Evolutionary conservation across 192 early-diverging fungal species (phyloP).

Genomic region (Rhizophagus sp.): DNA sequence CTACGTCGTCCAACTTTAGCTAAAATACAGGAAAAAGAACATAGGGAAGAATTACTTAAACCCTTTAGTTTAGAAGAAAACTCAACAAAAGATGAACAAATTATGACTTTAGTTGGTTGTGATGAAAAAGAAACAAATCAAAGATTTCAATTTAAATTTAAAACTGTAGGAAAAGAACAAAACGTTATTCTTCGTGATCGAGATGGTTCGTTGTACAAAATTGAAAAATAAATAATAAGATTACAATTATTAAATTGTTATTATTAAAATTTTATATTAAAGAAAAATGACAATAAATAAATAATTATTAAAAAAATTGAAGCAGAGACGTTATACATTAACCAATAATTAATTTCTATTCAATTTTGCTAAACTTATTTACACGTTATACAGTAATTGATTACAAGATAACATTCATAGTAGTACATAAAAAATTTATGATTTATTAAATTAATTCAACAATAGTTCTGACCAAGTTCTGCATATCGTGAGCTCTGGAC

Average conservation of each 20-base stretch:
- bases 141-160: constrained; percentile 47
- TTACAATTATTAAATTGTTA: neutral
- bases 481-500: constrained; percentile 56
- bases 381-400: too few species aligned
- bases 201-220: constrained; percentile 19
- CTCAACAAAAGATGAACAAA: constrained; percentile 28
- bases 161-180: constrained; percentile 34
- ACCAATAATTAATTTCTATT: too few species aligned
- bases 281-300: too few species aligned
- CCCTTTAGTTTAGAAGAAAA: constrained; percentile 36
- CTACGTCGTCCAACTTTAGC: constrained; percentile 66
- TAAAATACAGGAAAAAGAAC: constrained; percentile 42
- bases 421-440: too few species aligned
- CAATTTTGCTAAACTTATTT: too few species aligned
- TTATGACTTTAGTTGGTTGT: constrained; percentile 24
- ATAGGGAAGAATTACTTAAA: constrained; percentile 36
- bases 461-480: constrained; percentile 51
- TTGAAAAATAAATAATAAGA: neutral
- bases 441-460: constrained; percentile 37
- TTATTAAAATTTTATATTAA: too few species aligned
- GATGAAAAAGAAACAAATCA: constrained; percentile 31
- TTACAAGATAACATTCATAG: too few species aligned
- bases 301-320: too few species aligned
- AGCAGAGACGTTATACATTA: too few species aligned
- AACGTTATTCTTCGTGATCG: constrained; percentile 1